These are phyloP conservation scores for Suillus brevipes DNA, from an alignment of 768 basidiomycete genomes.

Conservation along the genomic window DNA sequence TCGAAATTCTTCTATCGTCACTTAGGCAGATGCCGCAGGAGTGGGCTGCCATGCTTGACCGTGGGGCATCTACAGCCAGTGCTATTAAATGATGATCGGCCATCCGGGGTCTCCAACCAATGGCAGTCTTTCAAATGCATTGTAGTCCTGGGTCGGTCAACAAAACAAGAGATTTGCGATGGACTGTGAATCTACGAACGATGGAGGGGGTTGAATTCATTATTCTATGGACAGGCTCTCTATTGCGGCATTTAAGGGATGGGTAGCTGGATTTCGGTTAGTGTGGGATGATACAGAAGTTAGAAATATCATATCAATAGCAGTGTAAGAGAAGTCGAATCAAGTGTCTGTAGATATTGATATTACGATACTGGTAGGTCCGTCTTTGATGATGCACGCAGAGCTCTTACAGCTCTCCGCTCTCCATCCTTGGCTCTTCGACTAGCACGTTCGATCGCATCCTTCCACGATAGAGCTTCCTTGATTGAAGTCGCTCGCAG, in stretches of 20 bases:
- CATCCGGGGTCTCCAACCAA: no score
- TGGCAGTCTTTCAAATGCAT: no score
- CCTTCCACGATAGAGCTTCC: constrained; percentile 58
- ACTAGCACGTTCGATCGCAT: constrained; percentile 34
- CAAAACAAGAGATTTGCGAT: no score
- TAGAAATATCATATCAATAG: background rate
- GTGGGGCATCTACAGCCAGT: background rate
- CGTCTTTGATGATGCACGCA: background rate
- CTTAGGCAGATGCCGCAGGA: background rate
- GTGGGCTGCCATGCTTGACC: background rate
- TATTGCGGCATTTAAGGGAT: background rate
- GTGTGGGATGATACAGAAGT: background rate
- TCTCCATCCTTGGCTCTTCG: constrained; percentile 17
- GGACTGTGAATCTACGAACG: no score
- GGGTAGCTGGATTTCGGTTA: background rate
- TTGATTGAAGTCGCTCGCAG: constrained; percentile 57
- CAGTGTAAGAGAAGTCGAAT: background rate
- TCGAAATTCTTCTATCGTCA: background rate
- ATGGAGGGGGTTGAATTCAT: no score
- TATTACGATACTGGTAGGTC: background rate
- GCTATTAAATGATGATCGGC: no score
- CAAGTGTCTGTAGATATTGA: background rate
- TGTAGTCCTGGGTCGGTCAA: no score
- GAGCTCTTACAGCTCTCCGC: background rate
- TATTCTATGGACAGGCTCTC: no score